phyloP scores from a whole-genome alignment of 2,329 filamentous ascomycete genomes.

The Ceratocystis lukuohia region DNA sequence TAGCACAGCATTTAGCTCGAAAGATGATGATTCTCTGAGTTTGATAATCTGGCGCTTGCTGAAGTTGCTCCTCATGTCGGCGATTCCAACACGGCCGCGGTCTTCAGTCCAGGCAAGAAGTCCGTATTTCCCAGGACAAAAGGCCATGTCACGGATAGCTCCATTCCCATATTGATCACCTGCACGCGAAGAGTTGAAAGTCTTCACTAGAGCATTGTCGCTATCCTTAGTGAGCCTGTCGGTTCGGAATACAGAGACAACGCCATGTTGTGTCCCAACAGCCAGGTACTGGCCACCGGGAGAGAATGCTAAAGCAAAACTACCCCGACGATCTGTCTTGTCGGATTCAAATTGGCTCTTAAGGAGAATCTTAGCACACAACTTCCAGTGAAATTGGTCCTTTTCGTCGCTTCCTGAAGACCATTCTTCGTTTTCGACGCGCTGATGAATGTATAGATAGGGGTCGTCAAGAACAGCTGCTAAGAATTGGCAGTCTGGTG shows the following conservation, averaged over 20 bases:
- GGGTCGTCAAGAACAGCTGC: constrained; percentile 80
- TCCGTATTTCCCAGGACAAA: constrained; percentile 80
- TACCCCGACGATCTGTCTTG: constrained; percentile 45
- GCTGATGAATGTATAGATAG: constrained; percentile 68
- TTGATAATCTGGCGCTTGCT: constrained; percentile 54
- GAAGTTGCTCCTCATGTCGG: constrained; percentile 56
- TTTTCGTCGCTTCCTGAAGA: constrained; percentile 6
- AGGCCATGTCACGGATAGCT: constrained; percentile 80
- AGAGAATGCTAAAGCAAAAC: constrained; percentile 69
- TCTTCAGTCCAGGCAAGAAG: constrained; percentile 91
- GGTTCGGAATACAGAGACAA: constrained; percentile 61
- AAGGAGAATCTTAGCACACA: constrained; percentile 40
- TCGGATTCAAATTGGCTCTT: constrained; percentile 45
- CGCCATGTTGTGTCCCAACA: constrained; percentile 66
- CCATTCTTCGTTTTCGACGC: constrained; percentile 30
- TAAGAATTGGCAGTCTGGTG: constrained; percentile 69
- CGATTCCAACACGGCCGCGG: constrained; percentile 59
- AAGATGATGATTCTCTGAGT: constrained; percentile 39
- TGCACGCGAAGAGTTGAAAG: constrained; percentile 66
- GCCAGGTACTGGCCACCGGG: constrained; percentile 57
- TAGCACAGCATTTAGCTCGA: not conserved
- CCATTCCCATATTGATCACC: constrained; percentile 46
- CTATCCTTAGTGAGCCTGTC: constrained; percentile 32
- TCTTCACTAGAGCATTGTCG: constrained; percentile 52
- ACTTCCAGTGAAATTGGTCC: constrained; percentile 37